phyloP scores from a whole-genome alignment of 768 basidiomycete species.

The Xanthoconium stramineum region DNA sequence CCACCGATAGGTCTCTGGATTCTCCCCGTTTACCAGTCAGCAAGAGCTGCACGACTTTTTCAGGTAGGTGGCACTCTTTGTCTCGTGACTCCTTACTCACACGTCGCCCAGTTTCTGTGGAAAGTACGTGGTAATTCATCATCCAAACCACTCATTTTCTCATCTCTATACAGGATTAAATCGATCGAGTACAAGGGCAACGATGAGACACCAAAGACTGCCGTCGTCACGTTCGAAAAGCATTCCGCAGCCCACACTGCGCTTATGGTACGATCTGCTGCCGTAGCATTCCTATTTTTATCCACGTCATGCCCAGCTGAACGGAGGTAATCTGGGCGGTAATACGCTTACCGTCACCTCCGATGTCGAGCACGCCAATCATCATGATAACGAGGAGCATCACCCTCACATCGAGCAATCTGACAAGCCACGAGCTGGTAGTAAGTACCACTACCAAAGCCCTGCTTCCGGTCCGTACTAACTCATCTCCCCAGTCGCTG shows the following conservation, averaged over 20 bases:
- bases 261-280: slow-evolving; percentile 52
- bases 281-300: neutral
- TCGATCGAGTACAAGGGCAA: slow-evolving; percentile 56
- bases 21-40: slow-evolving; percentile 64
- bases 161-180: slow-evolving; percentile 46
- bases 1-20: slow-evolving; percentile 58
- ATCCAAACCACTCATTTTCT: neutral
- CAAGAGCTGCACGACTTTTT: slow-evolving; percentile 76
- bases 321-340: slow-evolving; percentile 77
- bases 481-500: slow-evolving; percentile 55
- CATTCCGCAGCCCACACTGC: slow-evolving; percentile 81
- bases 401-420: slow-evolving; percentile 61
- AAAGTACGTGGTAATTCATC: slow-evolving; percentile 44
- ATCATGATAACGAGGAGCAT: slow-evolving; percentile 40
- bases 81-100: slow-evolving; percentile 1
- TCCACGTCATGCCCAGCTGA: slow-evolving; percentile 42
- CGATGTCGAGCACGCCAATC: slow-evolving; percentile 56
- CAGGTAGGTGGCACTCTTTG: slow-evolving; percentile 46
- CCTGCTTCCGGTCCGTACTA: neutral
- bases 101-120: slow-evolving; percentile 71
- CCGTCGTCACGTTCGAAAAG: slow-evolving; percentile 84
- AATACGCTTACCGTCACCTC: slow-evolving; percentile 67
- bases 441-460: slow-evolving; percentile 38
- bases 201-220: slow-evolving; percentile 40
- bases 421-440: slow-evolving; percentile 89